These are phyloP conservation scores for Termitomyces sp. DNA, from an alignment of 768 basidiomycete species.

Conservation along the genomic window DNA sequence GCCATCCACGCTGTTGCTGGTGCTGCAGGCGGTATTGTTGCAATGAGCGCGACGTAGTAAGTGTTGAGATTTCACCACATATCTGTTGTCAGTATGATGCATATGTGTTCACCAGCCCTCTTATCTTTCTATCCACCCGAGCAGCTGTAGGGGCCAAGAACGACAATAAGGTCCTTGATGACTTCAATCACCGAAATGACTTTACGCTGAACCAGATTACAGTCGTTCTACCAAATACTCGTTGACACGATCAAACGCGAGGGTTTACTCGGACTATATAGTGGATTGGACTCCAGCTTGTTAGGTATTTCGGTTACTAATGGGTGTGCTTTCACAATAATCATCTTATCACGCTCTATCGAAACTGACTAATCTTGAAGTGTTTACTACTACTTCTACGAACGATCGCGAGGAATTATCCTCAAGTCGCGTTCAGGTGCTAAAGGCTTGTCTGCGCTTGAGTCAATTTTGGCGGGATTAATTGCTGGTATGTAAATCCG, in stretches of 20 bases:
- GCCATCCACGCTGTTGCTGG: constrained; percentile 86
- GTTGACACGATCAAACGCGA: constrained; percentile 80
- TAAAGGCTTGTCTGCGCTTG: constrained; percentile 77
- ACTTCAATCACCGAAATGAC: background rate
- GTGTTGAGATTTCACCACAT: constrained; percentile 31
- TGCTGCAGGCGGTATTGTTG: constrained; percentile 82
- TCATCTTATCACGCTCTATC: background rate
- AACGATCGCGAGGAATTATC: constrained; percentile 58
- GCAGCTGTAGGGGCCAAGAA: constrained; percentile 88
- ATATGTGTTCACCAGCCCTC: constrained; percentile 52
- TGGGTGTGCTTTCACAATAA: constrained; percentile 45
- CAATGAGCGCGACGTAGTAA: constrained; percentile 90
- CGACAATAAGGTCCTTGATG: constrained; percentile 33
- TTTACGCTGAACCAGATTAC: constrained; percentile 1
- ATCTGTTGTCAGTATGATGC: constrained; percentile 6
- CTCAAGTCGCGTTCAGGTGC: constrained; percentile 51
- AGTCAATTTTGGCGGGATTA: constrained; percentile 85
- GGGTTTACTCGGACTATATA: constrained; percentile 82
- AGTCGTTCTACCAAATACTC: constrained; percentile 67
- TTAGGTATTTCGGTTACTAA: constrained; percentile 93
- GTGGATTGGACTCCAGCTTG: constrained; percentile 80
- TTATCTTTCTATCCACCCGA: constrained; percentile 89
- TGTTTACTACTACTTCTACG: constrained; percentile 93
- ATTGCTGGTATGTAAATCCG: constrained; percentile 64
- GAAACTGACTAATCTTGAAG: constrained; percentile 33